phyloP scores from a whole-genome alignment of 257 asterid genomes.

The Capsicum chinense region DNA sequence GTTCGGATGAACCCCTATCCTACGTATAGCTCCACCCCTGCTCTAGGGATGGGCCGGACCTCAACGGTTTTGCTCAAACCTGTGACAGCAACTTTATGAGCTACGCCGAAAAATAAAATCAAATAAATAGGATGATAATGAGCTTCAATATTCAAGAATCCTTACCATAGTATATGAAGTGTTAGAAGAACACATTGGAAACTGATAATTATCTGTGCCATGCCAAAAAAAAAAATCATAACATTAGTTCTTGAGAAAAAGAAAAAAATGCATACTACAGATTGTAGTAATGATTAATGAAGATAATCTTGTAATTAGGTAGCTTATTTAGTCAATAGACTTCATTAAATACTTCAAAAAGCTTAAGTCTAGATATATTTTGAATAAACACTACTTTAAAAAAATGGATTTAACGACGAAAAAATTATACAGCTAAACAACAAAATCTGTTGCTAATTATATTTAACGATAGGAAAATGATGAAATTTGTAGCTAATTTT shows the following conservation, averaged over 20 bases:
- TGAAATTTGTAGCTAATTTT: not conserved
- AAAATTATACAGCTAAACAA: too few species aligned
- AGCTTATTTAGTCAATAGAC: not conserved
- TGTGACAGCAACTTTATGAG: not conserved
- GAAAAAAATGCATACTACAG: not conserved
- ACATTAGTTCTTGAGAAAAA: not conserved
- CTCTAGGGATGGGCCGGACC: not conserved
- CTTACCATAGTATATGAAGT: slow-evolving; percentile 41
- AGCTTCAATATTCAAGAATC: not conserved
- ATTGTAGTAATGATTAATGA: not conserved
- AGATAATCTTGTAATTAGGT: not conserved
- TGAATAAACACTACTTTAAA: not conserved
- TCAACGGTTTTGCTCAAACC: not conserved
- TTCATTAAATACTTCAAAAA: not conserved
- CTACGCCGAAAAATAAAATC: not conserved
- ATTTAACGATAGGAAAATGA: too few species aligned
- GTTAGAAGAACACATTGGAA: slow-evolving; percentile 29
- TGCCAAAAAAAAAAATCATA: not conserved
- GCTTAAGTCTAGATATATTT: not conserved
- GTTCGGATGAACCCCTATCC: too few species aligned
- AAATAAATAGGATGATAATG: not conserved
- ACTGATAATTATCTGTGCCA: slow-evolving; percentile 28
- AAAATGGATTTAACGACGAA: not conserved
- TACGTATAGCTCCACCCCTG: too few species aligned
- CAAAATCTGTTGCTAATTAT: too few species aligned